These are phyloP conservation scores for Ascochyta fabae DNA, from an alignment of 2,329 filamentous ascomycete genomes.

Conservation along the genomic window DNA sequence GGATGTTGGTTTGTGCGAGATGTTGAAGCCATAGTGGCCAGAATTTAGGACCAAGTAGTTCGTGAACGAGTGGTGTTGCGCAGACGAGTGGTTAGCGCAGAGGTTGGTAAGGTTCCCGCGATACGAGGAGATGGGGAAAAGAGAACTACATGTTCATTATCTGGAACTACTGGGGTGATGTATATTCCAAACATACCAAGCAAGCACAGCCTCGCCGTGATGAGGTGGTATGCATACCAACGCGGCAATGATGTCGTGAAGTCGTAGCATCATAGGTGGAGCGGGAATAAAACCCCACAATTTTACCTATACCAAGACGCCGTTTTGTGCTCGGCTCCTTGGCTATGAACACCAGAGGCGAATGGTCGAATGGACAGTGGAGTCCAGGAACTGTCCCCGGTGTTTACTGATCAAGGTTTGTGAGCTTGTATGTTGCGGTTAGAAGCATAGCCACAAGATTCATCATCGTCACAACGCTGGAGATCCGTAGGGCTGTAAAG, in stretches of 20 bases:
- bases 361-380: not conserved
- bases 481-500: not conserved
- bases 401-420: not conserved
- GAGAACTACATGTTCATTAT: not conserved
- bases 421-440: not conserved
- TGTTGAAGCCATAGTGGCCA: conserved; percentile 21
- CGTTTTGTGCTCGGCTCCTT: conserved; percentile 2
- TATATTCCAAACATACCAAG: not conserved
- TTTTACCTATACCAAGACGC: conserved; percentile 6
- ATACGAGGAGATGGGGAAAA: not conserved
- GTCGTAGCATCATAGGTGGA: conserved; percentile 11
- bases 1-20: conserved; percentile 21
- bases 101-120: no score
- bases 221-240: not conserved
- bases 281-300: conserved; percentile 14
- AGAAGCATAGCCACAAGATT: conserved; percentile 1
- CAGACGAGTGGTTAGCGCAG: no score
- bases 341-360: not conserved
- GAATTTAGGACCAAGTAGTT: not conserved
- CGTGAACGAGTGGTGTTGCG: not conserved
- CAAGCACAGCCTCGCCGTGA: conserved; percentile 9
- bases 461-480: not conserved
- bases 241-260: not conserved
- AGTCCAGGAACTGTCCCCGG: not conserved
- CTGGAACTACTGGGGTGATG: not conserved